phyloP scores from a whole-genome alignment of 1,139 yeast genomes.

The Candida albicans region DNA sequence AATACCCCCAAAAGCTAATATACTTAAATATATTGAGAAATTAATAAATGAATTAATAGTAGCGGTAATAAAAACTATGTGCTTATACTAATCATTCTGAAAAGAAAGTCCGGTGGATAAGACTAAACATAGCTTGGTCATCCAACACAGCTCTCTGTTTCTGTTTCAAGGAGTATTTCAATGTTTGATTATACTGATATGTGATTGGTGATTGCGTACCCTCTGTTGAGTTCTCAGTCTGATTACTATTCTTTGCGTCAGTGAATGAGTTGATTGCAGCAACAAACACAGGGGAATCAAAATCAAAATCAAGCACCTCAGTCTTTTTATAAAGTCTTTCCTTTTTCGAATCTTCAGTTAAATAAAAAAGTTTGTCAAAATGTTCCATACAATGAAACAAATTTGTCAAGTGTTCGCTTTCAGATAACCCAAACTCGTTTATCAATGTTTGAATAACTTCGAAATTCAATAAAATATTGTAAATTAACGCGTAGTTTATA shows the following conservation, averaged over 20 bases:
- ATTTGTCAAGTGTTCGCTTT: conserved; percentile 14
- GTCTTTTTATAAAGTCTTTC: conserved; percentile 14
- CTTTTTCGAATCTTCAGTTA: conserved; percentile 23
- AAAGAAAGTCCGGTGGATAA: conserved; percentile 11
- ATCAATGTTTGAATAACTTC: conserved; percentile 24
- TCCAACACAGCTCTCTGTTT: conserved; percentile 11
- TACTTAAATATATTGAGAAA: neutral
- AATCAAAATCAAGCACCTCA: conserved; percentile 26
- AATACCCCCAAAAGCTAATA: conserved; percentile 49
- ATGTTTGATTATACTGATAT: conserved; percentile 17
- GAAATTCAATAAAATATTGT: conserved; percentile 33
- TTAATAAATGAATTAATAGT: neutral
- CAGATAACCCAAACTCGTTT: conserved; percentile 11
- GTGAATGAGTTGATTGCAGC: conserved; percentile 8
- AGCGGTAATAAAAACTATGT: no score
- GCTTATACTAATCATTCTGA: neutral
- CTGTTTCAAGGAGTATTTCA: conserved; percentile 12
- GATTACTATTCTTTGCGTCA: neutral
- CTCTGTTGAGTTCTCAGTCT: no score
- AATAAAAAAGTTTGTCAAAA: conserved; percentile 19
- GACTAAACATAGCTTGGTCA: conserved; percentile 17
- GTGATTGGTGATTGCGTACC: neutral
- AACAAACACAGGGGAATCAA: conserved; percentile 31
- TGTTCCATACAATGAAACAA: conserved; percentile 23
- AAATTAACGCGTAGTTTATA: conserved; percentile 28